Percentiles rank a stretch among this genome's conserved stretches.
Conservation (phyloP, 305 asterid species). For the Rubia tinctorum region DNA sequence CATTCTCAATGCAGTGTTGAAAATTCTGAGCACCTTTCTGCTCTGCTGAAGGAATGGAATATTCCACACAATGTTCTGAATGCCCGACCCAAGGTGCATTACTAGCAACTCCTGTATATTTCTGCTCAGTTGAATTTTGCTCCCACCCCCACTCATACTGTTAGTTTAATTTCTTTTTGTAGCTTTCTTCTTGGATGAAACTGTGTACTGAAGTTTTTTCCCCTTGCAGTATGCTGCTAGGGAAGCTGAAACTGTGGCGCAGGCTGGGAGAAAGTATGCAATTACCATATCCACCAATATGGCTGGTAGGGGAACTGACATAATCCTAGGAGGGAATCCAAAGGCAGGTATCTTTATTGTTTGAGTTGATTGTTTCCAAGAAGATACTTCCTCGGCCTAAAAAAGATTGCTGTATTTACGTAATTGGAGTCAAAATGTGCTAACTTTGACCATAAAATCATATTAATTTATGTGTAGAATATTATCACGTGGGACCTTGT, state of each 20-base stretch:
- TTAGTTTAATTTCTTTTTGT: slow-evolving; percentile 3
- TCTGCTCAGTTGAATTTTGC: not conserved
- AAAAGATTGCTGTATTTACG: not conserved
- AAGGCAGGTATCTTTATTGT: slow-evolving; percentile 48
- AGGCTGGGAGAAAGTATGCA: slow-evolving; percentile 96
- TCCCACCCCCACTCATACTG: not conserved
- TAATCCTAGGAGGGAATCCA: slow-evolving; percentile 98
- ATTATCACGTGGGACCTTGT: not conserved
- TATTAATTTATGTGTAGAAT: not conserved
- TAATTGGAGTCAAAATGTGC: not conserved
- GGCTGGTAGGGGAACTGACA: slow-evolving; percentile 99
- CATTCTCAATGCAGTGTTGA: slow-evolving; percentile 72
- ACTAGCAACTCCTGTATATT: not conserved
- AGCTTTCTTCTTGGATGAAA: not conserved
- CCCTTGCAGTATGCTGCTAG: slow-evolving; percentile 90
- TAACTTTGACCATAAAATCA: not conserved
- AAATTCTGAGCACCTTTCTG: slow-evolving; percentile 86
- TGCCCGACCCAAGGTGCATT: slow-evolving; percentile 91
- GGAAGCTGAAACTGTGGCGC: slow-evolving; percentile 98
- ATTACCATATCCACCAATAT: slow-evolving; percentile 97
- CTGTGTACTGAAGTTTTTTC: not conserved
- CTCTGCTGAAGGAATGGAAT: slow-evolving; percentile 61
- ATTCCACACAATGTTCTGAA: slow-evolving; percentile 96
- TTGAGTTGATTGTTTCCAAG: slow-evolving; percentile 1
- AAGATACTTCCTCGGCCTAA: not conserved